Evolutionary conservation across 1,284 basidiomycete genomes (phyloP), one percentile per base, ranked within the genome.

Genomic region (Sporisorium iseilematis-ciliati): DNA sequence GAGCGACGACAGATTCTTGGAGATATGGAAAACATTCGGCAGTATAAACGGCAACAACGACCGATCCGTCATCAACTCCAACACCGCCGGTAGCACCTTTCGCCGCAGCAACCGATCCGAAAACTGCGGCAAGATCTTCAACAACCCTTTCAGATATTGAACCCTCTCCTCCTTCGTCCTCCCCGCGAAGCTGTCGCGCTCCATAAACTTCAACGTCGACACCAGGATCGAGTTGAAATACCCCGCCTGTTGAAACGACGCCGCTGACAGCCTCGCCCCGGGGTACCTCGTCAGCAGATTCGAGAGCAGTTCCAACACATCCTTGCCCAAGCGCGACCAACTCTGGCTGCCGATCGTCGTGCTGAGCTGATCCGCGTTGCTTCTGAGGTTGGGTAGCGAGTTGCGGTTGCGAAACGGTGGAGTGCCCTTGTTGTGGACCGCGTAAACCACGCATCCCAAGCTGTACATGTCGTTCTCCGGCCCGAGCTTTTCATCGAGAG

Each of bases 141-240:
- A 89, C 12, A 98, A 86, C 0, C 96, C 95, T 82, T 94, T 94
- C 53, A 87, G 75, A 84, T 98, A 98, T 0, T 93, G 93, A 29
- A 97, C 92, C 83, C 98, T 95, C 85, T 98, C 97, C 86, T 98
- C 95, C 57, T 92, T 88, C 3, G 94, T 91, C 85, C 97, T 96
- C 1, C 94, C 91, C 2, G 94, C 93, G 84, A 99, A 99, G 65
- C 91, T 95, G 14, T 95, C 93, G 5, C 96, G 91, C 81, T 98
- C 96, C 68, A 99, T 88, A 87, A 98, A 99, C 82, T 95, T 96
- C 40, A 99, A 89, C 0, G 96, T 98, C 1, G 94, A 96, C 38
- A 99, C 95, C 16, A 96, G 93, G n/a, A 98, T 88, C 8, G 94
- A 84, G 5, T 94, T 96, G 87, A 99, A 99, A 88, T 97, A 98